Evolutionary conservation across 495 filamentous ascomycete genomes (phyloP).

Genomic region (Penicillium manginii): DNA sequence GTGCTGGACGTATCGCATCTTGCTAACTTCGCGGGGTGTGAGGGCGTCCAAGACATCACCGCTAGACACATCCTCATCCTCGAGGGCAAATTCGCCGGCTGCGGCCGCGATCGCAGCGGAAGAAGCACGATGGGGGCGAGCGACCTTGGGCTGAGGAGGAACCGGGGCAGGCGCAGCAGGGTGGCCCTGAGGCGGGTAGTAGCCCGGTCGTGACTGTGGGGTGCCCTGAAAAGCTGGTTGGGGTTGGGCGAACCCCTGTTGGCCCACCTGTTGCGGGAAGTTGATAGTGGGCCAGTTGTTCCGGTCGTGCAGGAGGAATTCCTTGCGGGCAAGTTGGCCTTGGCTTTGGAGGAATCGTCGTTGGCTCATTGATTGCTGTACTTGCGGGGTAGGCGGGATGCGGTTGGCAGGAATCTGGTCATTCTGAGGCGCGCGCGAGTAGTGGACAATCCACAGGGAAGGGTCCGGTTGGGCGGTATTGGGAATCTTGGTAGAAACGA

Average conservation of each 20-base stretch:
- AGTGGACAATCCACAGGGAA: conserved; percentile 93
- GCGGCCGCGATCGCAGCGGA: conserved; percentile 40
- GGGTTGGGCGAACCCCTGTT: conserved; percentile 42
- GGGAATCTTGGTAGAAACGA: conserved; percentile 65
- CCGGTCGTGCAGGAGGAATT: conserved; percentile 91
- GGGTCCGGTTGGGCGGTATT: conserved; percentile 71
- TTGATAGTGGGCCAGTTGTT: conserved; percentile 86
- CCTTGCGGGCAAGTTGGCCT: conserved; percentile 83
- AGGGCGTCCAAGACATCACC: conserved; percentile 88
- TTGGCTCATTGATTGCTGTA: conserved; percentile 62
- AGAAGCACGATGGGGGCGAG: conserved; percentile 43
- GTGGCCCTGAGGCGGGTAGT: conserved; percentile 40
- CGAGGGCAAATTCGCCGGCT: conserved; percentile 60
- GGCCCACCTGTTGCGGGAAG: conserved; percentile 58
- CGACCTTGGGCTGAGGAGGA: conserved; percentile 36
- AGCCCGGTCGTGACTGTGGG: conserved; percentile 40
- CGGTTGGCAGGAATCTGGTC: conserved; percentile 69
- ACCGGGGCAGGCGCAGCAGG: conserved; percentile 33
- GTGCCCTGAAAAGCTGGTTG: conserved; percentile 35
- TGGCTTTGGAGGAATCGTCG: conserved; percentile 72
- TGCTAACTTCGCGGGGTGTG: conserved; percentile 84
- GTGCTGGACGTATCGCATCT: conserved; percentile 85
- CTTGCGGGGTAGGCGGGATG: conserved; percentile 61
- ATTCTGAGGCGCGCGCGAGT: conserved; percentile 69
- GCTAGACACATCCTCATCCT: conserved; percentile 84